A percentile compares a stretch with the other conserved stretches of the same genome.
Conservation (phyloP, 768 basidiomycete species). For the Strobilomyces echinocephalus region DNA sequence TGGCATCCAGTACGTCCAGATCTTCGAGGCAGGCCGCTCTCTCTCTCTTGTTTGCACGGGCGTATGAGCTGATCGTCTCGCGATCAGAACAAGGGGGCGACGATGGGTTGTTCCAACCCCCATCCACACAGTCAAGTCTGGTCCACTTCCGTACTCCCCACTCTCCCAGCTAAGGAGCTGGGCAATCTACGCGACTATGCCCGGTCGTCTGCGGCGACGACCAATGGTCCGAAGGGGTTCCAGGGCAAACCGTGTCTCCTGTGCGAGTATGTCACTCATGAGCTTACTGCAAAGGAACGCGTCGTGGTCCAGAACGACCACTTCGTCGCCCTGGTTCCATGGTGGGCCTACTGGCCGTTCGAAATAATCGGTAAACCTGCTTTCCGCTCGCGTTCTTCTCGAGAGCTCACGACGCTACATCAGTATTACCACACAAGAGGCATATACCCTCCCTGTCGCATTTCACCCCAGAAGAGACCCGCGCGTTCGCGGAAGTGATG, state of each 20-base stretch:
- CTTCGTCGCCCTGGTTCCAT: constrained; percentile 85
- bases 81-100: constrained; percentile 78
- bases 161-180: constrained; percentile 65
- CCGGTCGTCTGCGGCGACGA: constrained; percentile 30
- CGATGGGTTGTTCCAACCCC: constrained; percentile 95
- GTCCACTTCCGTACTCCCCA: constrained; percentile 71
- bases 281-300: constrained; percentile 53
- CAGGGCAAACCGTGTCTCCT: constrained; percentile 62
- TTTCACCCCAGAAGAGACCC: constrained; percentile 56
- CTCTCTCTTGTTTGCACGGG: background rate
- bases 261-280: constrained; percentile 73
- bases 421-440: constrained; percentile 72
- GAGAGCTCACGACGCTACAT: background rate
- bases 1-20: constrained; percentile 80
- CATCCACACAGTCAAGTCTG: constrained; percentile 93
- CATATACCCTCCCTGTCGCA: constrained; percentile 71
- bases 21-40: constrained; percentile 62
- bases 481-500: constrained; percentile 63
- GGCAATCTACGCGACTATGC: constrained; percentile 48
- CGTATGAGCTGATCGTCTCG: constrained; percentile 1
- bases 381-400: background rate
- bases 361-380: constrained; percentile 60
- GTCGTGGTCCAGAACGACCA: constrained; percentile 67
- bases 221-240: constrained; percentile 51
- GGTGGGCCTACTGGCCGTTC: constrained; percentile 96